Conservation (phyloP, 2,329 filamentous ascomycete genomes). For the Monilinia fructicola region DNA sequence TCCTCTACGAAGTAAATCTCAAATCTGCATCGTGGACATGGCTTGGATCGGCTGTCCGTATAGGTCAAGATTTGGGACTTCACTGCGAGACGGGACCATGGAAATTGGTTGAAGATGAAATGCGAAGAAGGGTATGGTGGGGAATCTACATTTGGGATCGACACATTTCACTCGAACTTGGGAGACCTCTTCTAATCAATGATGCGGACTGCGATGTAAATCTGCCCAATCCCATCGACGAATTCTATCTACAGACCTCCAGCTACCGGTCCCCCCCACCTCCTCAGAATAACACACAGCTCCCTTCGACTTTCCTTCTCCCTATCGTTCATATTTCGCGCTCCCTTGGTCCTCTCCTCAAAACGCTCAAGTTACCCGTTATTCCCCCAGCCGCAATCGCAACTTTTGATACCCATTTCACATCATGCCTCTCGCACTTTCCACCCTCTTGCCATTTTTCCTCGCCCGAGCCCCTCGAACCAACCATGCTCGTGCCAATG, state of each 20-base stretch:
- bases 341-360: slow-evolving; percentile 70
- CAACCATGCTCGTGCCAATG: slow-evolving; percentile 71
- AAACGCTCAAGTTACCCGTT: slow-evolving; percentile 65
- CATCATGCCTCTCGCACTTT: slow-evolving; percentile 70
- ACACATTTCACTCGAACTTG: slow-evolving; percentile 74
- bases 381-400: slow-evolving; percentile 67
- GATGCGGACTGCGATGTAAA: slow-evolving; percentile 85
- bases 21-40: slow-evolving; percentile 84
- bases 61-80: slow-evolving; percentile 80
- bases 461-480: slow-evolving; percentile 67
- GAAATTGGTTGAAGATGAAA: slow-evolving; percentile 76
- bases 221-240: slow-evolving; percentile 77
- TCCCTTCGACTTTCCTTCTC: slow-evolving; percentile 69
- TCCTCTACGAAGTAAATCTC: slow-evolving; percentile 80
- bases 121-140: slow-evolving; percentile 91
- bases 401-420: slow-evolving; percentile 81
- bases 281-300: slow-evolving; percentile 51
- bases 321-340: slow-evolving; percentile 80
- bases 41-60: slow-evolving; percentile 75
- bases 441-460: slow-evolving; percentile 70
- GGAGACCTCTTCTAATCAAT: slow-evolving; percentile 77
- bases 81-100: slow-evolving; percentile 73
- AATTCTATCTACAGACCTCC: slow-evolving; percentile 68
- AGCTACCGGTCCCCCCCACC: slow-evolving; percentile 46
- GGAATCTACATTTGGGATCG: slow-evolving; percentile 87